Evolutionary conservation across 257 asterid species (phyloP), one percentile per base, ranked within the genome.

Genomic region (Knoxia roxburghii): DNA sequence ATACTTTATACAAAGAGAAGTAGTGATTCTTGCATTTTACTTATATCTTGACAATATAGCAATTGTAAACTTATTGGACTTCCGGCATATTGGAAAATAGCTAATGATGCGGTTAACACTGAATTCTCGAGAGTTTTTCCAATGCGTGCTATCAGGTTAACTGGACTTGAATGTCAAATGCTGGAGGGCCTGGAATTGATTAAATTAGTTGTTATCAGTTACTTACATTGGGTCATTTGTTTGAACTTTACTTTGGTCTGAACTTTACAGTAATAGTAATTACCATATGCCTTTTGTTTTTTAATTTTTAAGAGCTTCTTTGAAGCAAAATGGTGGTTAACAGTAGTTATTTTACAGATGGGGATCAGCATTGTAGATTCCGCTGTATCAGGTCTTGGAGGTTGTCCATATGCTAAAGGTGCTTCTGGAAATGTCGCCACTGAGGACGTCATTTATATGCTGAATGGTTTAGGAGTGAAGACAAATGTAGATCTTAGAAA

Each of bases 321-420:
- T 57, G 26, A 62, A 45, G 68, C 45, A 48, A 27, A 9, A 15
- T 65, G 15, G 59, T 49, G 48, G 33, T n/a, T 65, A 65, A 65
- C 13, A 2, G 37, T 48, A 21, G 35, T 60, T 66, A 39, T 59
- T 68, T 64, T 18, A 64, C 86, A 89, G 97, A 88, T 93, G 95
- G 99, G 99, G 54, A 85, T 93, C 77, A 74, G 87, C 81, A 80
- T 76, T 7, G 86, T 93, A 45, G 99, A 90, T 77, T 87, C 97
- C 2, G 85, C 98, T 66, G 78, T 90, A 69, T 82, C 97, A 11
- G 98, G 98, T 61, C 93, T 93, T 13, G 98, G 98, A 8, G 97
- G 96, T 67, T 93, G 97, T 67, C 99, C 99, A 1, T 93, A 90
- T 67, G 99, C 99, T 39, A 90, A 90, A 83, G 99, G 99, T 63